Percentiles rank a stretch among this genome's conserved stretches.
phyloP scores from a whole-genome alignment of 257 asterid species.

The Solanum raphanifolium region DNA sequence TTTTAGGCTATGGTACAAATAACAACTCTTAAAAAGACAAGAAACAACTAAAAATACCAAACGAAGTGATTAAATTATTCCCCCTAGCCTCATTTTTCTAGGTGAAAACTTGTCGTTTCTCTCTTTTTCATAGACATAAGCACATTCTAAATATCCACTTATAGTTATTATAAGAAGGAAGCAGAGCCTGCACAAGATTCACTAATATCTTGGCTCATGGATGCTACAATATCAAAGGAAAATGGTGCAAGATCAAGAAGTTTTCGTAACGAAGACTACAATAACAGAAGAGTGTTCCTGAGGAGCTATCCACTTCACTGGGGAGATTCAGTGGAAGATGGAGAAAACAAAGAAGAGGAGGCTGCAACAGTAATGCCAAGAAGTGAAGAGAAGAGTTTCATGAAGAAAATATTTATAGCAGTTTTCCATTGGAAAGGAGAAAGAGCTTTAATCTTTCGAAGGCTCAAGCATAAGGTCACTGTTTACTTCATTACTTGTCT shows the following conservation, averaged over 20 bases:
- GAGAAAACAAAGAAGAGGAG: constrained; percentile 10
- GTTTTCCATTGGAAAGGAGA: constrained; percentile 66
- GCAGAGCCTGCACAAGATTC: background rate
- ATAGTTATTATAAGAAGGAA: constrained; percentile 5
- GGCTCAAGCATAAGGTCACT: constrained; percentile 59
- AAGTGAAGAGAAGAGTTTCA: constrained; percentile 17
- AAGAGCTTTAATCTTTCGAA: constrained; percentile 44
- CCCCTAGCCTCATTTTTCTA: background rate
- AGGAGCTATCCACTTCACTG: constrained; percentile 81
- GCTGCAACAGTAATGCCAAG: background rate
- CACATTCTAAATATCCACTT: background rate
- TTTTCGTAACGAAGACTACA: constrained; percentile 61
- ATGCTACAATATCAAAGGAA: constrained; percentile 23
- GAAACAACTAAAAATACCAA: constrained; percentile 2
- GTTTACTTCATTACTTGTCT: constrained; percentile 56
- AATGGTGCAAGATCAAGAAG: constrained; percentile 41
- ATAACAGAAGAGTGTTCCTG: constrained; percentile 60
- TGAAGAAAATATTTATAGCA: constrained; percentile 46
- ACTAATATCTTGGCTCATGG: background rate
- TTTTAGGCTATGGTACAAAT: background rate
- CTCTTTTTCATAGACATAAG: background rate
- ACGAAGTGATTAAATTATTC: background rate
- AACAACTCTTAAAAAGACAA: background rate
- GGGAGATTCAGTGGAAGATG: constrained; percentile 25
- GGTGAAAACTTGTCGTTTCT: background rate